Percentiles rank a stretch among this genome's conserved stretches.
Evolutionary conservation across 805 yeast species (phyloP).

Genomic region (Zygoascus biomembranicola): DNA sequence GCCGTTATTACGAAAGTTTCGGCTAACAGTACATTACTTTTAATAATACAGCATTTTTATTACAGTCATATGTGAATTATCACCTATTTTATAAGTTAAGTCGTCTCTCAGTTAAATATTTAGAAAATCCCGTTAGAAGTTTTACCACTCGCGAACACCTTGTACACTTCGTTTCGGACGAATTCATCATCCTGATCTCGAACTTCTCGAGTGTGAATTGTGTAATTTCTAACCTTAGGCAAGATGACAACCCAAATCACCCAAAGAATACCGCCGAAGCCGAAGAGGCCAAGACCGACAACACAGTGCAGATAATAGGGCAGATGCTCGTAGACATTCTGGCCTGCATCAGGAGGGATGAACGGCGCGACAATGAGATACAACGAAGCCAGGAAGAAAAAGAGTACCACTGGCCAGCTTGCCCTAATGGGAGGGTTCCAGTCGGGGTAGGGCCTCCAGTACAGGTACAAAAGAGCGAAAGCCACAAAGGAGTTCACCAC

Average conservation of each 20-base stretch:
- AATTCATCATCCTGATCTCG: slow-evolving; percentile 2
- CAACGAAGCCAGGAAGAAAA: slow-evolving; percentile 56
- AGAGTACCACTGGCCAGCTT: slow-evolving; percentile 50
- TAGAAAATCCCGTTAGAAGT: background rate
- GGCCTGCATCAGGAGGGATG: slow-evolving; percentile 59
- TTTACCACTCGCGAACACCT: background rate
- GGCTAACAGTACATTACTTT: background rate
- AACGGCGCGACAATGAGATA: slow-evolving; percentile 72
- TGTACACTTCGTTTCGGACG: background rate
- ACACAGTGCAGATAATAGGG: slow-evolving; percentile 79
- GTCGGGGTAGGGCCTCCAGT: slow-evolving; percentile 34
- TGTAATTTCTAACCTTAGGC: slow-evolving; percentile 36
- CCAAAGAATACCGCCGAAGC: slow-evolving; percentile 58
- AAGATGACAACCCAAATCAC: slow-evolving; percentile 49
- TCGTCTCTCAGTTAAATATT: background rate
- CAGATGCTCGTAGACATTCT: slow-evolving; percentile 56
- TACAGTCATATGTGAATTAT: background rate
- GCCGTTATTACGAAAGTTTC: no score
- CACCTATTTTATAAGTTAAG: background rate
- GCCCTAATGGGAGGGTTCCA: slow-evolving; percentile 74
- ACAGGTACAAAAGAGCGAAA: slow-evolving; percentile 51
- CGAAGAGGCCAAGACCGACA: slow-evolving; percentile 66
- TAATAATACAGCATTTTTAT: background rate
- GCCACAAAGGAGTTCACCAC: slow-evolving; percentile 63
- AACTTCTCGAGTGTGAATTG: slow-evolving; percentile 11